phyloP scores from a whole-genome alignment of 2,329 filamentous ascomycete species.

The Xylaria hypoxylon region DNA sequence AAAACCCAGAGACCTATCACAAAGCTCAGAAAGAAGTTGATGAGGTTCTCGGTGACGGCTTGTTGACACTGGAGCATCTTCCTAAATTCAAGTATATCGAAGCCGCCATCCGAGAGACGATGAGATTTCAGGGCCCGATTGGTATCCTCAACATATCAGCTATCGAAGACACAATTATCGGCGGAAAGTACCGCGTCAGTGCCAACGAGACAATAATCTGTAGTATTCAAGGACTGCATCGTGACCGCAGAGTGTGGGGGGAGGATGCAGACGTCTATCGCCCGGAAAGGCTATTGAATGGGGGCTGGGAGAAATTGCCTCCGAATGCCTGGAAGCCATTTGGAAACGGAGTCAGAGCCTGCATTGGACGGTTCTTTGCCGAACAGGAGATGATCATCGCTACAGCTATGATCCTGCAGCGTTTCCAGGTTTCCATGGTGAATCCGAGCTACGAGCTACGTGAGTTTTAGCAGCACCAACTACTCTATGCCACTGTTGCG shows the following conservation, averaged over 20 bases:
- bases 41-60: slow-evolving; percentile 58
- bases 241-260: slow-evolving; percentile 67
- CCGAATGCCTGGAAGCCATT: slow-evolving; percentile 63
- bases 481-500: background rate
- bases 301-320: slow-evolving; percentile 55
- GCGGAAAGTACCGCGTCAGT: slow-evolving; percentile 65
- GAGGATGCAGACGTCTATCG: slow-evolving; percentile 66
- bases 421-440: slow-evolving; percentile 73
- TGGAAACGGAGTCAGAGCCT: slow-evolving; percentile 63
- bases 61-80: slow-evolving; percentile 60
- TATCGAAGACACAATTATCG: slow-evolving; percentile 58
- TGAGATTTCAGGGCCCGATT: slow-evolving; percentile 63
- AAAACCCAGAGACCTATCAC: slow-evolving; percentile 59
- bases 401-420: slow-evolving; percentile 72
- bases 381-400: slow-evolving; percentile 64
- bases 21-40: slow-evolving; percentile 66
- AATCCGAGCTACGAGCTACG: slow-evolving; percentile 70
- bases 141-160: slow-evolving; percentile 58
- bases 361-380: slow-evolving; percentile 65
- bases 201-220: slow-evolving; percentile 57
- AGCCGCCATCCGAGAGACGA: slow-evolving; percentile 65
- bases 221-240: slow-evolving; percentile 63
- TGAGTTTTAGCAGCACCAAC: slow-evolving; percentile 16
- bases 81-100: slow-evolving; percentile 64
- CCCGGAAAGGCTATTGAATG: slow-evolving; percentile 72